Evolutionary conservation across 169 alveolate species (phyloP).

Genomic region (Cyclospora cayetanensis): DNA sequence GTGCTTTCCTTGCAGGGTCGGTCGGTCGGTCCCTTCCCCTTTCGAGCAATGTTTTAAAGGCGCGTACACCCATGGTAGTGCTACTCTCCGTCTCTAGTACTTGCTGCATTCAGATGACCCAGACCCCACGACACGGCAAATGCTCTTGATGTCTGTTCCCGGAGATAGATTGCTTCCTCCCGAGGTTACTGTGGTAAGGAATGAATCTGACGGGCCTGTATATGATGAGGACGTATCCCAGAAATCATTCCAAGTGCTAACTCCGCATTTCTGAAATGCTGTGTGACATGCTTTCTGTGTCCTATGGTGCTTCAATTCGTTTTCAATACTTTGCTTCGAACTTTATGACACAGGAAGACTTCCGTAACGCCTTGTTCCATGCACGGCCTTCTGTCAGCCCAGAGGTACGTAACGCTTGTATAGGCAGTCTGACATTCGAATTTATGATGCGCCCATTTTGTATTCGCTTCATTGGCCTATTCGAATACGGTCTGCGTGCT

Average conservation of each 20-base stretch:
- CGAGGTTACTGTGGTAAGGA: constrained; percentile 65
- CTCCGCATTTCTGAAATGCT: not conserved
- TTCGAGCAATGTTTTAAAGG: no score
- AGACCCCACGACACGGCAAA: constrained; percentile 79
- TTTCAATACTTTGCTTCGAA: no score
- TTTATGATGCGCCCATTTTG: not conserved
- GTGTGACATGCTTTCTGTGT: not conserved
- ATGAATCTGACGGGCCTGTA: no score
- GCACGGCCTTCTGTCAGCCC: constrained; percentile 84
- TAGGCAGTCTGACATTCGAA: not conserved
- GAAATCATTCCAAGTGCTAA: not conserved
- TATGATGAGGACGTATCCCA: not conserved
- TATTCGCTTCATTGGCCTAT: not conserved
- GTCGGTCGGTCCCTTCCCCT: no score
- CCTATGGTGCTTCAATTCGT: not conserved
- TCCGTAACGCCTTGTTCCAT: constrained; percentile 79
- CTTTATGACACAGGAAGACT: constrained; percentile 78
- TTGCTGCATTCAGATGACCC: constrained; percentile 75
- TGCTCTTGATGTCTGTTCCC: constrained; percentile 83
- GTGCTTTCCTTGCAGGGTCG: no score
- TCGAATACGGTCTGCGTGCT: not conserved
- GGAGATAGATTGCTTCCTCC: constrained; percentile 84
- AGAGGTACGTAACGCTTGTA: constrained; percentile 48
- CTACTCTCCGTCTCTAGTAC: not conserved
- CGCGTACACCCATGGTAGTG: not conserved